phyloP scores from a whole-genome alignment of 345 rosid species.

The Combretum micranthum region DNA sequence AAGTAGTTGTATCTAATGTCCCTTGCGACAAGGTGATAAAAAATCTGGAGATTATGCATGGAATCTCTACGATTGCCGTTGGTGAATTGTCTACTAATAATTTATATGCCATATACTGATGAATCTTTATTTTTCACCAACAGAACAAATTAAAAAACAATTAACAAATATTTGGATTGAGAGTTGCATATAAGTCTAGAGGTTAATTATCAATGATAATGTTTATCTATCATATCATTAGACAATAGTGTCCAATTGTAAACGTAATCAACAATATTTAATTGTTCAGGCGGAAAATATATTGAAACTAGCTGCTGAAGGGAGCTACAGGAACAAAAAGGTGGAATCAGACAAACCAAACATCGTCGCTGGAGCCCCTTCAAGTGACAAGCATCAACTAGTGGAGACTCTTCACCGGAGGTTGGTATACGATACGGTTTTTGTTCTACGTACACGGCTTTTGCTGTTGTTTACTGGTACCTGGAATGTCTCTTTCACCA shows the following conservation, averaged over 20 bases:
- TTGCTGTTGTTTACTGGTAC: not conserved
- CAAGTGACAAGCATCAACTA: constrained; percentile 30
- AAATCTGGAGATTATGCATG: too few relatives aligned
- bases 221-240: too few relatives aligned
- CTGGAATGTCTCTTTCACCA: too few relatives aligned
- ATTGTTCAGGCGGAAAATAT: constrained; percentile 43
- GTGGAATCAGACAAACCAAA: constrained; percentile 19
- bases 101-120: too few relatives aligned
- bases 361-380: constrained; percentile 10
- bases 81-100: not conserved
- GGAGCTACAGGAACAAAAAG: constrained; percentile 19
- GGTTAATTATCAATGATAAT: too few relatives aligned
- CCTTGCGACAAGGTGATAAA: not conserved
- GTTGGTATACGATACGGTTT: constrained; percentile 17
- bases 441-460: not conserved
- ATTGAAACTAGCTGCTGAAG: constrained; percentile 51
- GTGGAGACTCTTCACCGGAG: constrained; percentile 50
- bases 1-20: constrained; percentile 1
- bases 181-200: too few relatives aligned
- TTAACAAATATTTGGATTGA: too few relatives aligned
- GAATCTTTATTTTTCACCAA: too few relatives aligned
- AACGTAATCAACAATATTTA: too few relatives aligned
- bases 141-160: too few relatives aligned
- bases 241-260: not conserved
- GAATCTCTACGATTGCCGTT: not conserved